Evolutionary conservation across 2,329 filamentous ascomycete species (phyloP).

Genomic region (Colletotrichum sojae): DNA sequence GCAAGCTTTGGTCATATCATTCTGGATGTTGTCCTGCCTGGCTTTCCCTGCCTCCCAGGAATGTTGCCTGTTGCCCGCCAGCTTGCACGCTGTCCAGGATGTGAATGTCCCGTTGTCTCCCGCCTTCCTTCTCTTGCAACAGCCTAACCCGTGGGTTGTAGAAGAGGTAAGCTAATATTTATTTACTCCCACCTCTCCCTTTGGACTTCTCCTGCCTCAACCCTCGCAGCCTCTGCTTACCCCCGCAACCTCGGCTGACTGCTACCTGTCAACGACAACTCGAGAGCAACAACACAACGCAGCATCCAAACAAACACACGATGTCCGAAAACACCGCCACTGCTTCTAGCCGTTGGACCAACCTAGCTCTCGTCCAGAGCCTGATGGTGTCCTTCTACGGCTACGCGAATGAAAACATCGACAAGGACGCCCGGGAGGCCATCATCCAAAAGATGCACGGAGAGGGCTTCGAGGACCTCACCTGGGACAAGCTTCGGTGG

Average conservation of each 20-base stretch:
- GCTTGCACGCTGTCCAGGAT: too few relatives aligned
- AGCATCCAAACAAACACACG: not conserved
- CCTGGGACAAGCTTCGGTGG: slow-evolving; percentile 63
- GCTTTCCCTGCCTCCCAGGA: too few relatives aligned
- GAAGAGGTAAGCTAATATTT: too few relatives aligned
- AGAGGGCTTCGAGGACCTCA: slow-evolving; percentile 50
- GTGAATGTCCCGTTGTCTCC: too few relatives aligned
- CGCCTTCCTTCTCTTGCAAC: too few relatives aligned
- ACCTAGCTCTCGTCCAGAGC: slow-evolving; percentile 51
- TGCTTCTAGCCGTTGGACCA: slow-evolving; percentile 48
- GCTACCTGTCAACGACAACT: not conserved
- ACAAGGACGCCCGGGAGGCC: slow-evolving; percentile 46
- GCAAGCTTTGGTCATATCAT: too few relatives aligned
- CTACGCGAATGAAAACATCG: slow-evolving; percentile 47
- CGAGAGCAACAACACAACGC: not conserved
- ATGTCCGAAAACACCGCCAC: slow-evolving; percentile 28
- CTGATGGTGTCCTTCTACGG: slow-evolving; percentile 52
- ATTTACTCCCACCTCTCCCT: too few relatives aligned
- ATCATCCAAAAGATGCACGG: slow-evolving; percentile 52
- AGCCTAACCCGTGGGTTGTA: too few relatives aligned
- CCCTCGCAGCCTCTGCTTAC: not conserved
- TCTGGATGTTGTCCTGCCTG: too few relatives aligned
- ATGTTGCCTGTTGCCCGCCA: too few relatives aligned
- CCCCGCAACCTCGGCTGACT: not conserved
- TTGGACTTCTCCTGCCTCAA: too few relatives aligned